Evolutionary conservation across 2,329 filamentous ascomycete genomes (phyloP), one percentile per base, ranked within the genome.

Genomic region (Fusarium sp.): DNA sequence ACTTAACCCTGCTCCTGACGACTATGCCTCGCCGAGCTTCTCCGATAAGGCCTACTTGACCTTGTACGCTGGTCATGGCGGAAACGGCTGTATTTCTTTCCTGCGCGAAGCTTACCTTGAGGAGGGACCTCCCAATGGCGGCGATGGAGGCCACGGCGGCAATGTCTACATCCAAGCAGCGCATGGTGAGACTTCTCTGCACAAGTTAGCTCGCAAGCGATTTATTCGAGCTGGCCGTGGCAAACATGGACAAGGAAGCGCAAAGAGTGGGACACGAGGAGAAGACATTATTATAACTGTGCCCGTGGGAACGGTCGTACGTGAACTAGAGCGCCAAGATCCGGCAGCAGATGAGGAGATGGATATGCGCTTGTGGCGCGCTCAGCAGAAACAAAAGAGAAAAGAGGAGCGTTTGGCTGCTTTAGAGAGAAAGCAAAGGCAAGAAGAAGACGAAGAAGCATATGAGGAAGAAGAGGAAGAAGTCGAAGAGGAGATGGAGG

Each of bases 161-260:
- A 96, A 92, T 73, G 84, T 99, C 70, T 98, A 97, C 78, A 96
- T 99, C 59, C 95, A 98, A 80, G 94, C 96, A 9, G 89, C 97
- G 2, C 89, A 92, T 55, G 93, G 94, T 61, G 92, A 98, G 79
- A 98, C 94, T 0, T 97, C 93, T 53, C 81, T 99, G 64, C 94
- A 98, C 81, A 98, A 97, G 80, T 84, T 99, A 11, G 91, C 93
- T 1, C 86, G 95, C 40, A 84, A 90, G 70, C 89, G 92, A 3
- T 87, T 93, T 56, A 79, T 95, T 50, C 90, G 91, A 60, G 93
- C 92, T 0, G 90, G 89, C 2, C 83, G 89, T 69, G 93, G 93
- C n/a, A 91, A 86, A 76, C 90, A 92, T 73, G 93, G 93, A 0
- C 89, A 92, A 75, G 93, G 93, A 35, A 92, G 89, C 70, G 85